These are phyloP conservation scores for Pseudogymnoascus verrucosus DNA, from an alignment of 2,329 filamentous ascomycete genomes.

Conservation along the genomic window DNA sequence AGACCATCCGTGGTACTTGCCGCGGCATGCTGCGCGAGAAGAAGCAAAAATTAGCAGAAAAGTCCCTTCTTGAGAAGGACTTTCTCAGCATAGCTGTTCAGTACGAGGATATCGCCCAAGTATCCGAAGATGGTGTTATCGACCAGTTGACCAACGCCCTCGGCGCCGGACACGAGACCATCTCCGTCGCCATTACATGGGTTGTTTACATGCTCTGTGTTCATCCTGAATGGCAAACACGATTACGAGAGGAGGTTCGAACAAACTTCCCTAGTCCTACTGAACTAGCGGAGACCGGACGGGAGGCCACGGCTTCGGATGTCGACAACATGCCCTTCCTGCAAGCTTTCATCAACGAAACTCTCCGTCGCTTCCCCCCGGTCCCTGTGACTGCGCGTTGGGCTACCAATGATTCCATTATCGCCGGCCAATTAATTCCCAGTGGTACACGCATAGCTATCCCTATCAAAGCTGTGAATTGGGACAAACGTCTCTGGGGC, in stretches of 20 bases:
- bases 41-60: conserved; percentile 46
- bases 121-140: conserved; percentile 67
- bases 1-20: conserved; percentile 57
- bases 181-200: conserved; percentile 67
- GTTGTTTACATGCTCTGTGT: conserved; percentile 60
- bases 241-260: conserved; percentile 62
- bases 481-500: conserved; percentile 64
- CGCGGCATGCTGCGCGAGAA: conserved; percentile 63
- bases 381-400: conserved; percentile 61
- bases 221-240: conserved; percentile 55
- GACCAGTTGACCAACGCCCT: conserved; percentile 90
- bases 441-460: conserved; percentile 64
- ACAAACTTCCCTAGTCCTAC: conserved; percentile 43
- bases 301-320: conserved; percentile 42
- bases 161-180: conserved; percentile 75
- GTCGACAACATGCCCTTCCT: conserved; percentile 73
- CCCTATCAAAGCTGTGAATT: conserved; percentile 57
- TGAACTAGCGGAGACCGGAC: conserved; percentile 28
- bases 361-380: conserved; percentile 64
- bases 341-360: conserved; percentile 70
- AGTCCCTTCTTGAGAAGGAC: conserved; percentile 51
- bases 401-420: conserved; percentile 53
- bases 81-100: conserved; percentile 74
- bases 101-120: conserved; percentile 54
- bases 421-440: conserved; percentile 58